Evolutionary conservation across 2,329 filamentous ascomycete species (phyloP), one percentile per base, ranked within the genome.

Genomic region (Oidium heveae): DNA sequence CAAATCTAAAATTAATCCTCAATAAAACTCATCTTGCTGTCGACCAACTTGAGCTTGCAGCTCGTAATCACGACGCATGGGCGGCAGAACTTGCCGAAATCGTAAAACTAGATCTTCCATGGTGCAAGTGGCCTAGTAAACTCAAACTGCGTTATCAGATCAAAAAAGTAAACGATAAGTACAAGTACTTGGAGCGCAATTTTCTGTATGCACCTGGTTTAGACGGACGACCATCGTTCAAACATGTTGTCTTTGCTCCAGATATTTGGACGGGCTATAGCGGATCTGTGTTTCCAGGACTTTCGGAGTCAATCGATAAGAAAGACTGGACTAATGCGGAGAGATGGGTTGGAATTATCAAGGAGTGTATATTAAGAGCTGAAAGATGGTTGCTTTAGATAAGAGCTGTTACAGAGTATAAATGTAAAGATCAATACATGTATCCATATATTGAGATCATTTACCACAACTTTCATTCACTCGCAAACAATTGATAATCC

Each of bases 211-310:
- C 77, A 4, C 72, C 74, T 2, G 89, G 89, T 0, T 68, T 96
- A 20, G 88, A 94, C 65, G 78, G 79, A 1, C 72, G 89, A 57
- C 71, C 71, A 24, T 95, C 87, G 87, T 96, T 89, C 71, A 95
- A 95, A 70, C 89, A 95, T 63, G 82, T 94, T 2, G 83, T 95
- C 1, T 95, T 93, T 67, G 88, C 88, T 1, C 88, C 88, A 0
- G 88, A 88, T 0, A 66, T 89, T 51, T 94, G 87, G 86, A 94
- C 86, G 0, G 88, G 88, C 0, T 95, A 95, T 66, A 72, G 86
- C 0, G 88, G 87, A 2, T 78, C 75, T 53, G 77, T 80, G 15
- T 80, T 77, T 65, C 78, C 78, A 0, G 76, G 78, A 0, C 66
- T 81, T 49, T 70, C 74, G 15, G 78, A 82, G 65, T 77, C 75